Evolutionary conservation across 1,139 yeast species (phyloP).

Genomic region (Lizanozyma gosingica): DNA sequence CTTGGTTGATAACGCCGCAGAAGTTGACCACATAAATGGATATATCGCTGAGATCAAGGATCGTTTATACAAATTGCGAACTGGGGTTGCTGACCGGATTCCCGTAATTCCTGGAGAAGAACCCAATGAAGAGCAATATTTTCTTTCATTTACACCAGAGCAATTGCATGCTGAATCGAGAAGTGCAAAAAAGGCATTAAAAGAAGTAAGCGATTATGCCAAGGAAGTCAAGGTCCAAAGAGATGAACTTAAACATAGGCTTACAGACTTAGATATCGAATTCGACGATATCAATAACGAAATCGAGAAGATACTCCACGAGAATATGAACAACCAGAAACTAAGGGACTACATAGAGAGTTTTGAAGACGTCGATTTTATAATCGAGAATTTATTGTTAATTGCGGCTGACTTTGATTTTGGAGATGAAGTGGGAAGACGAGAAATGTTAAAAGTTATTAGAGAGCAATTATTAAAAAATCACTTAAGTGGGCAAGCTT

Average conservation of each 20-base stretch:
- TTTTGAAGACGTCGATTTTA: conserved; percentile 58
- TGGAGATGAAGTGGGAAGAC: conserved; percentile 86
- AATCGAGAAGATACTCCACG: not conserved
- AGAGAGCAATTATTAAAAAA: conserved; percentile 54
- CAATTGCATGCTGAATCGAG: conserved; percentile 3
- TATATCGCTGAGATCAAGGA: not conserved
- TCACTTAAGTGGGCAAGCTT: conserved; percentile 21
- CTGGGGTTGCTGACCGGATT: not conserved
- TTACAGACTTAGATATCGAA: conserved; percentile 1
- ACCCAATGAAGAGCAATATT: not conserved
- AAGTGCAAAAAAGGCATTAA: conserved; percentile 7
- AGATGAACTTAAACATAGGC: conserved; percentile 11
- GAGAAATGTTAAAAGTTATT: conserved; percentile 67
- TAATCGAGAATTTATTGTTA: conserved; percentile 62
- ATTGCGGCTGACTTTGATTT: conserved; percentile 72
- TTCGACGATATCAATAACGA: conserved; percentile 1
- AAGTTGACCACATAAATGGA: not conserved
- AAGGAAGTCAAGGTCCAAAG: conserved; percentile 12
- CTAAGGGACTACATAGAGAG: conserved; percentile 14
- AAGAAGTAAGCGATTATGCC: conserved; percentile 7
- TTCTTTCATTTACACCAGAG: not conserved
- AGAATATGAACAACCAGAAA: not conserved
- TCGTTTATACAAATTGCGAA: not conserved
- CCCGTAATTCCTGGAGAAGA: not conserved
- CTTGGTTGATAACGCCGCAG: not conserved